Base-by-base conservation (phyloP, 2,329 filamentous ascomycete species). In the Exophiala bonariae region DNA sequence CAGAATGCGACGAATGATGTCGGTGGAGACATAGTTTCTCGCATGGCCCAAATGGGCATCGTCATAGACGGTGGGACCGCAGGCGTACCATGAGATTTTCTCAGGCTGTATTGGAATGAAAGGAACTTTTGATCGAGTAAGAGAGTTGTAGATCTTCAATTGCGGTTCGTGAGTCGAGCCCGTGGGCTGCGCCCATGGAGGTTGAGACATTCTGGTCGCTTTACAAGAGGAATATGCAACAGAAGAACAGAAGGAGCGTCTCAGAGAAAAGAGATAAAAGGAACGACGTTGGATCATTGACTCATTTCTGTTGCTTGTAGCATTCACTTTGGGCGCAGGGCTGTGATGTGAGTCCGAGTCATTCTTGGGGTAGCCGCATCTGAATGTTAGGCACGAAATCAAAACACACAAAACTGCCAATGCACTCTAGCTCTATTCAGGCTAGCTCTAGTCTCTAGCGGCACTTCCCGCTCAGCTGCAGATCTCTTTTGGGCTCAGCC, bases 1-100 rank as follows among this genome's bases (percentile, higher is more conserved):
- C 67, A 95, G 71, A 59, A 95, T 88, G 60, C 90, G 83, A 52
- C 90, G 81, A 58, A 95, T 83, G 55, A 95, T 90, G 67, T 96
- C 90, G 36, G 88, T 92, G 40, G 85, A 88, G 54, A 95, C 87
- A 79, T 95, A 95, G 72, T 95, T 95, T 59, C 89, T 78, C 22
- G 88, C 89, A 68, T 95, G 89, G 22, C 89, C 86, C 52, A 92
- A 69, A 73, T 92, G 88, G 53, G 85, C 80, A 70, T 90, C 85
- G 65, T 91, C 87, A 65, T 91, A 91, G 33, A 87, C 85, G 1
- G 89, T 96, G 48, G 89, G 89, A 14, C 90, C 90, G 72, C 90
- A 96, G 58, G 85, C 86, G 68, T 95, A 95, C 89, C 89, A 95
- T 4, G 82, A 83, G 20, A 95, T 79, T 26, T 77, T 79, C 19